Evolutionary conservation across 1,284 basidiomycete genomes (phyloP), one percentile per base, ranked within the genome.

Genomic region (Marasmius sp.): DNA sequence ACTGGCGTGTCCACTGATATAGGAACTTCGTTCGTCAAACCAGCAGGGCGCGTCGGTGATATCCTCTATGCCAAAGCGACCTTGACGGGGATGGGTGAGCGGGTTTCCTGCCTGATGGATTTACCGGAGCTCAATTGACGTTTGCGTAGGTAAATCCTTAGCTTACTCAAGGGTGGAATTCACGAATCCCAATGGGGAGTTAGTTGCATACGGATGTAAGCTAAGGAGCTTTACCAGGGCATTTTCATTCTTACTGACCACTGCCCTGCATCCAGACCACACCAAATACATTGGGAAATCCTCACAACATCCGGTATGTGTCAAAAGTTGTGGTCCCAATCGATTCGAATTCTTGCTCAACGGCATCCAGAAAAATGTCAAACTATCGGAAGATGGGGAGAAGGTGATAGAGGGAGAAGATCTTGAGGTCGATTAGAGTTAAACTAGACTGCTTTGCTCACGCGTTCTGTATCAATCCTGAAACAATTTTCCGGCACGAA

Each of bases 1-100:
- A 95, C 94, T 0, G 91, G 94, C 16, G 93, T 96, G 7, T 93
- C 91, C 2, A 94, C 93, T 0, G 94, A 96, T 71, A 89, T 97
- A 68, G 88, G 88, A 53, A 88, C 93, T 0, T 93, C 91, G 2
- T 96, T 93, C 67, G 86, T 93, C 59, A 85, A 85, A 55, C 87
- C 89, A 12, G 89, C 82, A 1, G 92, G 92, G 18, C 80, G 76
- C 57, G 75, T 78, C 0, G 91, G 90, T 6, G 89, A 92, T 64
- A 74, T 81, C 8, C 73, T 93, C 22, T 80, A 83, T 56, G 85
- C 85, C 10, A 88, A 81, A 64, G 88, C 87, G 0, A 78, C 79
- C 7, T 70, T 92, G 37, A 87, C 84, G 39, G 85, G 81, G 36
- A 80, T 92, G 67, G 91, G 89, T 86, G 67, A 63, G 81, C 69